These are phyloP conservation scores for Microbotryum intermedium DNA, from an alignment of 1,284 basidiomycete species.

Conservation along the genomic window DNA sequence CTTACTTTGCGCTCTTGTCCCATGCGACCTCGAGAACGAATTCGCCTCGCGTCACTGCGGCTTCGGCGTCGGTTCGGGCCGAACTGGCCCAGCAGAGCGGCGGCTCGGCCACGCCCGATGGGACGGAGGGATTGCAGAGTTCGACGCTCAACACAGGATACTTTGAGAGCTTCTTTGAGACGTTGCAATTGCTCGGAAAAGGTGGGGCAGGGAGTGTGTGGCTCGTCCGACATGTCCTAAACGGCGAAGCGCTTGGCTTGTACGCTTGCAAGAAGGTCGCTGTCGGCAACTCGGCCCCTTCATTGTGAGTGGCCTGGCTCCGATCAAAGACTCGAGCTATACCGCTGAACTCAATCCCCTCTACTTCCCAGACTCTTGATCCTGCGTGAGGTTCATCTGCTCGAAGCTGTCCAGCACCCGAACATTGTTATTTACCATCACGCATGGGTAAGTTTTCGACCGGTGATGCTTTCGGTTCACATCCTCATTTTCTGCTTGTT, in stretches of 20 bases:
- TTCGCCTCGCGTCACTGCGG: conserved; percentile 9
- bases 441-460: conserved; percentile 12
- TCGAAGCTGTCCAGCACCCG: conserved; percentile 31
- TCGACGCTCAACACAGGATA: conserved; percentile 30
- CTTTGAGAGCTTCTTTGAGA: conserved; percentile 29
- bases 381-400: conserved; percentile 33
- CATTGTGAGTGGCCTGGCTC: conserved; percentile 2
- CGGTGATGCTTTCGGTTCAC: not conserved
- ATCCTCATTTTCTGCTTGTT: not conserved
- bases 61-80: no score
- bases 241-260: conserved; percentile 31
- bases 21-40: conserved; percentile 17
- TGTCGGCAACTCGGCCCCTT: conserved; percentile 24
- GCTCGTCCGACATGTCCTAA: conserved; percentile 32
- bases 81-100: no score
- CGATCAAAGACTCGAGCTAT: not conserved
- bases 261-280: conserved; percentile 34
- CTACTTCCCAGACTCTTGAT: conserved; percentile 11
- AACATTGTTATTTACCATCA: conserved; percentile 34
- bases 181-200: conserved; percentile 25
- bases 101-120: not conserved
- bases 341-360: not conserved
- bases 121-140: not conserved
- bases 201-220: conserved; percentile 29
- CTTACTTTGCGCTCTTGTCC: conserved; percentile 20